Conservation (phyloP, 257 asterid genomes). For the Solanum bulbocastanum region DNA sequence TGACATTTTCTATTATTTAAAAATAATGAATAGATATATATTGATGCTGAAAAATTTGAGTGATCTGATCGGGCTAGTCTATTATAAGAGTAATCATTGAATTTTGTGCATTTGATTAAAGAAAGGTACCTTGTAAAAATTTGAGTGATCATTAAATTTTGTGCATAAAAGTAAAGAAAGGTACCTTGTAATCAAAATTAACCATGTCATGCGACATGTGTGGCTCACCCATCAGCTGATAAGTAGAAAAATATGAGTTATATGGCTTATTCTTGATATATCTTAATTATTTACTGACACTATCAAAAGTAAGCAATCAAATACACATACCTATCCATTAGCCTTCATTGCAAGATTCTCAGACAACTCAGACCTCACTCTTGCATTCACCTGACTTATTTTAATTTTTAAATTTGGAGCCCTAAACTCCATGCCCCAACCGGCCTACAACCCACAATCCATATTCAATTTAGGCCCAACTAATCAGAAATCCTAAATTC, state of each 20-base stretch:
- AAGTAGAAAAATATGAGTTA: not conserved
- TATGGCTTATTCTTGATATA: not conserved
- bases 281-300: not conserved
- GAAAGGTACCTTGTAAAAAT: too few relatives aligned
- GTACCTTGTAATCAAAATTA: conserved; percentile 95
- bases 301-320: not conserved
- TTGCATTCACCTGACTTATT: conserved; percentile 71
- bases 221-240: conserved; percentile 78
- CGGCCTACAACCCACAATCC: too few relatives aligned
- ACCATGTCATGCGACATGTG: conserved; percentile 93
- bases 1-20: too few relatives aligned
- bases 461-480: too few relatives aligned
- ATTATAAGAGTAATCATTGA: too few relatives aligned
- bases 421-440: too few relatives aligned
- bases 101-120: too few relatives aligned
- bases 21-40: too few relatives aligned
- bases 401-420: too few relatives aligned
- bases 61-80: too few relatives aligned
- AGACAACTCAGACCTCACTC: conserved; percentile 77
- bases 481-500: conserved; percentile 14
- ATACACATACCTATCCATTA: conserved; percentile 56
- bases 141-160: too few relatives aligned
- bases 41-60: too few relatives aligned
- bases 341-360: conserved; percentile 83
- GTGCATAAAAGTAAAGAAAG: not conserved